Percentiles rank a stretch among this genome's conserved stretches.
phyloP scores from a whole-genome alignment of 148 eudicot genomes.

The Selenicereus undatus region DNA sequence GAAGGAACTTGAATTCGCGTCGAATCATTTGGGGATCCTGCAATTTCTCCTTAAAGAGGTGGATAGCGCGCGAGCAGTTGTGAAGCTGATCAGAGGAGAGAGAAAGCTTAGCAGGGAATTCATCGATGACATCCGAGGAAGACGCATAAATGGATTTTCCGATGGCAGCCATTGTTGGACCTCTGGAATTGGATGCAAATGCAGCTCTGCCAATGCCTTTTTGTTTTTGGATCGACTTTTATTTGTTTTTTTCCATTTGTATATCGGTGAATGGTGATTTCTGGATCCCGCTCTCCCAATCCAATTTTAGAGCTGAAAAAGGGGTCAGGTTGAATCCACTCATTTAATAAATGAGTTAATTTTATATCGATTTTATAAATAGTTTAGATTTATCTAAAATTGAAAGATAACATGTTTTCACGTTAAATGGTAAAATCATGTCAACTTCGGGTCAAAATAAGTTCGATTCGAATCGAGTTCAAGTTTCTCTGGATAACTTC shows the following conservation, averaged over 20 bases:
- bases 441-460: too few species aligned
- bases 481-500: too few species aligned
- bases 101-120: slow-evolving; percentile 26
- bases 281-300: background rate
- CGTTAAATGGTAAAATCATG: too few species aligned
- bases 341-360: too few species aligned
- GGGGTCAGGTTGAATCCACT: too few species aligned
- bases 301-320: too few species aligned
- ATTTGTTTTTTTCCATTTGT: background rate
- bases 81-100: slow-evolving; percentile 54
- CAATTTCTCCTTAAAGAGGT: slow-evolving; percentile 43
- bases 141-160: slow-evolving; percentile 26
- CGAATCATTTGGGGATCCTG: slow-evolving; percentile 30
- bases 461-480: too few species aligned
- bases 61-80: slow-evolving; percentile 53
- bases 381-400: too few species aligned
- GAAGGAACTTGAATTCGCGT: slow-evolving; percentile 56
- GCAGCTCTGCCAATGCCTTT: slow-evolving; percentile 7
- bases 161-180: slow-evolving; percentile 53
- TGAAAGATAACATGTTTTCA: too few species aligned
- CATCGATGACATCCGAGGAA: slow-evolving; percentile 34
- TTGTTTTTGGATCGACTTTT: background rate
- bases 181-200: slow-evolving; percentile 30
- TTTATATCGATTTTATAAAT: too few species aligned
- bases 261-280: background rate